Evolutionary conservation across 2,329 filamentous ascomycete genomes (phyloP), one percentile per base, ranked within the genome.

Genomic region (Penicillium sclerotigenum): DNA sequence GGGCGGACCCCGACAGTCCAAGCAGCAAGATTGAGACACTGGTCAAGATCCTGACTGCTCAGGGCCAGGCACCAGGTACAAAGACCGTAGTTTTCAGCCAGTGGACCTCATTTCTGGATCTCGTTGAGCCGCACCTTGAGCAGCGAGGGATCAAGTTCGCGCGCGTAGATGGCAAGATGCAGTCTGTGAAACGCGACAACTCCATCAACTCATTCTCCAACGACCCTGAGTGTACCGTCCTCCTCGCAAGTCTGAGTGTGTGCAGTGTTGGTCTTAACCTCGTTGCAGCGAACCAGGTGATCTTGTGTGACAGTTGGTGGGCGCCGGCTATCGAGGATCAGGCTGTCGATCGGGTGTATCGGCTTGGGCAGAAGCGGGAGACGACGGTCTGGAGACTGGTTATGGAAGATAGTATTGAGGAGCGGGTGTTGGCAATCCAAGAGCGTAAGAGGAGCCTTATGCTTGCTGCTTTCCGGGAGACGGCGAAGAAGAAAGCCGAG

Each of bases 241-340:
- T 96, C 78, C 85, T 96, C 2, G 91, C 91, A 2, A 91, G 88
- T 67, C 77, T 96, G 40, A 83, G 85, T 8, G 91, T 94, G 7
- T 93, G 90, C 73, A 89, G 87, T 50, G 91, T 96, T 1, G 91
- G 91, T 0, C 80, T 96, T 43, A 96, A 96, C 65, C 82, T 96
- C 13, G 89, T 92, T 0, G 86, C 90, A 0, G 91, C 91, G 0
- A 91, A 94, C 65, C 91, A 91, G 7, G 90, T 95, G 56, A 85
- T 96, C 43, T 79, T 96, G 20, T 84, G 85, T 0, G 91, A 96
- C 71, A 89, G 84, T 57, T 96, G 90, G 91, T 96, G 91, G 89
- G 91, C 91, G 1, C 91, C 91, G 0, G 91, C 91, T 0, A 94
- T 96, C 53, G 91, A 96, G 72, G 91, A 96, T 64, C 91, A 96